phyloP scores from a whole-genome alignment of 129 eudicot genomes.

The Flaveria sonorensis region DNA sequence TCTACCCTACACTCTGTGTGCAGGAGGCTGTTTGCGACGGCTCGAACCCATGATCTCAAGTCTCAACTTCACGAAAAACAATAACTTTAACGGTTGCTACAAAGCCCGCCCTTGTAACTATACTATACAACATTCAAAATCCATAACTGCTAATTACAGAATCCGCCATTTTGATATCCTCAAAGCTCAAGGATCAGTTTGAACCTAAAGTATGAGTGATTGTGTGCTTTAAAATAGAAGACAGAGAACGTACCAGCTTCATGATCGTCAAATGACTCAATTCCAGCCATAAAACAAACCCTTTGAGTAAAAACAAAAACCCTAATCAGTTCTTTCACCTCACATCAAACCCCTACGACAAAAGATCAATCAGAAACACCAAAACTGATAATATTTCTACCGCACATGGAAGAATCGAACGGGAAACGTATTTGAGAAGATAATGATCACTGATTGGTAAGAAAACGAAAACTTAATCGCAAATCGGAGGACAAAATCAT shows the following conservation, averaged over 20 bases:
- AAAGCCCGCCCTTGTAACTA: no score
- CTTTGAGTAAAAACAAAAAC: conserved; percentile 22
- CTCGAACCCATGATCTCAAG: no score
- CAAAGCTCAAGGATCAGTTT: no score
- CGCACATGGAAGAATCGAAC: not conserved
- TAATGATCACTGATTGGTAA: not conserved
- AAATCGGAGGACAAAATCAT: not conserved
- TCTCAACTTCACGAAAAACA: no score
- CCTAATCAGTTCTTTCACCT: conserved; percentile 21
- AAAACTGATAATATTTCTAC: not conserved
- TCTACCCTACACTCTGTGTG: no score
- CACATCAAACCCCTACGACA: conserved; percentile 18
- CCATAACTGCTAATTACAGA: no score
- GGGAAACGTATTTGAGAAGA: conserved; percentile 22
- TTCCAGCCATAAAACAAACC: conserved; percentile 27
- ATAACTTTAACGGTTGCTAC: no score
- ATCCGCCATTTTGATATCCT: no score
- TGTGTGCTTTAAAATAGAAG: not conserved
- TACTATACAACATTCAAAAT: no score
- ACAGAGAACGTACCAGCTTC: conserved; percentile 21
- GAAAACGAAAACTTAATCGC: not conserved
- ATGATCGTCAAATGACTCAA: conserved; percentile 14
- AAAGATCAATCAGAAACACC: conserved; percentile 3
- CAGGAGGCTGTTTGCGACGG: no score
- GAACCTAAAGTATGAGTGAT: not conserved